phyloP scores from a whole-genome alignment of 2,329 filamentous ascomycete genomes.

The Harringtonia lauricola region DNA sequence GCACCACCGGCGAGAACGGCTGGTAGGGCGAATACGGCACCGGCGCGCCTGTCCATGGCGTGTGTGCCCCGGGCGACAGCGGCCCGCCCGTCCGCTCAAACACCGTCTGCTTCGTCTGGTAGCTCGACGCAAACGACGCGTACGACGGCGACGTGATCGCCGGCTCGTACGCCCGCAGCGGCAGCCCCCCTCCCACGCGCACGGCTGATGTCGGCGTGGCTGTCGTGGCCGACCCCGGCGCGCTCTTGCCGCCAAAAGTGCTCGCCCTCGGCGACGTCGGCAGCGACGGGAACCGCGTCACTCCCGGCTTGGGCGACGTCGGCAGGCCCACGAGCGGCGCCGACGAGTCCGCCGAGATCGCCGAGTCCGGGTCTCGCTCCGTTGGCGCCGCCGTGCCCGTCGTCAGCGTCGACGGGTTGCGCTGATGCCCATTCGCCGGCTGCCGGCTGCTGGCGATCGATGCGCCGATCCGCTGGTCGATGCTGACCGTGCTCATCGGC shows the following conservation, averaged over 20 bases:
- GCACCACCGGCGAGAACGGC: constrained; percentile 64
- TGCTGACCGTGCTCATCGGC: constrained; percentile 37
- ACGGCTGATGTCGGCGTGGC: constrained; percentile 40
- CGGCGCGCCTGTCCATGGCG: constrained; percentile 49
- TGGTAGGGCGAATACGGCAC: constrained; percentile 71
- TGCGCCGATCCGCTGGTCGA: constrained; percentile 43
- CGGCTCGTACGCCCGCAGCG: constrained; percentile 52
- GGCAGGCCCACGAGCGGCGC: constrained; percentile 41
- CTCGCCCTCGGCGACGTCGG: constrained; percentile 8
- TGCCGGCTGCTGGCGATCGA: constrained; percentile 9
- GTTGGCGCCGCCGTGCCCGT: constrained; percentile 23
- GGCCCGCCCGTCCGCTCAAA: constrained; percentile 44
- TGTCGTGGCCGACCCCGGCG: not conserved
- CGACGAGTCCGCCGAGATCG: constrained; percentile 38
- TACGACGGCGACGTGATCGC: constrained; percentile 37
- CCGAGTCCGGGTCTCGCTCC: constrained; percentile 39
- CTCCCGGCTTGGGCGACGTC: constrained; percentile 36
- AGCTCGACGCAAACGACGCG: constrained; percentile 19
- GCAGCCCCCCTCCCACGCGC: constrained; percentile 44
- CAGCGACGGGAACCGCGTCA: constrained; percentile 27
- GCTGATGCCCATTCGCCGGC: not conserved
- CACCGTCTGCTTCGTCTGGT: constrained; percentile 49
- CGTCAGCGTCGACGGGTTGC: constrained; percentile 11
- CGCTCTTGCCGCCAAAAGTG: constrained; percentile 30
- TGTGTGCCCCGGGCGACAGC: constrained; percentile 45